Conservation (phyloP, 345 rosid genomes). For the Rhizophora apiculata region DNA sequence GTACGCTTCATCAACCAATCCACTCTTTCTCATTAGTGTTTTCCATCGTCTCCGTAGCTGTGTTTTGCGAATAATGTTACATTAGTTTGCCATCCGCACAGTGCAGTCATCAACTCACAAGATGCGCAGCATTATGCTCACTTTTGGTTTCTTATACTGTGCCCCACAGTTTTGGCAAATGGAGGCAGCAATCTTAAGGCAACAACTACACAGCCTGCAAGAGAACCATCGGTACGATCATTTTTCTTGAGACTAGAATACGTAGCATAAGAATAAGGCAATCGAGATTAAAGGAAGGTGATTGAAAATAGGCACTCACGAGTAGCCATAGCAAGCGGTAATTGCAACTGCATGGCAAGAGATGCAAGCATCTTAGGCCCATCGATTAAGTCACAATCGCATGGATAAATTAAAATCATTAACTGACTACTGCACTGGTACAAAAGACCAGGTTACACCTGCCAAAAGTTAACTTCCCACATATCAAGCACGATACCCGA, state of each 20-base stretch:
- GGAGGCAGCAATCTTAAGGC: constrained; percentile 33
- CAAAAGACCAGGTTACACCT: no score
- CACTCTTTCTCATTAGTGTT: not conserved
- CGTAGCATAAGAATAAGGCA: not conserved
- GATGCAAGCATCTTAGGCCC: no score
- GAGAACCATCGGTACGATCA: constrained; percentile 31
- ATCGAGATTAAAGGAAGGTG: not conserved
- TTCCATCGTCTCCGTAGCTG: not conserved
- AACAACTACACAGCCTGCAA: constrained; percentile 33
- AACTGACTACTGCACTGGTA: no score
- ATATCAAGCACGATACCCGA: no score
- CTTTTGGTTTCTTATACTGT: not conserved
- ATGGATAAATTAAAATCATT: no score
- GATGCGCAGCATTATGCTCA: not conserved
- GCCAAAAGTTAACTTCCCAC: no score
- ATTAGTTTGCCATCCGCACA: not conserved
- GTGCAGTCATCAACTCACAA: not conserved
- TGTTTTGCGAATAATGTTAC: not conserved
- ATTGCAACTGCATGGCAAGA: no score
- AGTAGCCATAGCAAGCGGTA: no score
- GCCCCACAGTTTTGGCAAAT: constrained; percentile 31
- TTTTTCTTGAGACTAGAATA: constrained; percentile 6
- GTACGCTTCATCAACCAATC: constrained; percentile 25
- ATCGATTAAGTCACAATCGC: no score
- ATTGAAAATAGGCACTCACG: not conserved